A percentile compares a stretch with the other conserved stretches of the same genome.
phyloP scores from a whole-genome alignment of 768 basidiomycete species.

The Kwoniella bestiolae region DNA sequence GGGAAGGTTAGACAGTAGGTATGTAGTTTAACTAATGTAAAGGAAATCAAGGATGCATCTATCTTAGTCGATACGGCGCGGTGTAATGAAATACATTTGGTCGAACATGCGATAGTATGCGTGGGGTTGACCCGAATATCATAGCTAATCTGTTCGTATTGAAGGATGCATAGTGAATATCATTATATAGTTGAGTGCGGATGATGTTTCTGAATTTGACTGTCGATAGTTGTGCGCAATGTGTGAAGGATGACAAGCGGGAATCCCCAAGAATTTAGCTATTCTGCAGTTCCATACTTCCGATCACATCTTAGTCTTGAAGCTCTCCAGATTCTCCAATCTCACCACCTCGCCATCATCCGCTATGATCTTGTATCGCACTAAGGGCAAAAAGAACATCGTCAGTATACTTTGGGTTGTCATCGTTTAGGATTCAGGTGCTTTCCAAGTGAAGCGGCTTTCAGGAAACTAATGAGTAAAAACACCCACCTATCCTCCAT shows the following conservation, averaged over 20 bases:
- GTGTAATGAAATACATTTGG: too few species aligned
- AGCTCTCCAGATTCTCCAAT: conserved; percentile 36
- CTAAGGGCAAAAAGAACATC: conserved; percentile 26
- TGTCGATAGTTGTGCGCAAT: too few species aligned
- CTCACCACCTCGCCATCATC: conserved; percentile 49
- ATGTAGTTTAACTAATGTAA: neutral
- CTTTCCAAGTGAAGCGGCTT: too few species aligned
- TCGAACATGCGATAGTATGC: too few species aligned
- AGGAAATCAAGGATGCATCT: conserved; percentile 6
- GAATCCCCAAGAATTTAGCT: neutral
- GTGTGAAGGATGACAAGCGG: neutral
- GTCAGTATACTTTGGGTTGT: too few species aligned
- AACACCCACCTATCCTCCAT: conserved; percentile 51
- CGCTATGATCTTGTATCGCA: conserved; percentile 55
- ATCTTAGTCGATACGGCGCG: too few species aligned
- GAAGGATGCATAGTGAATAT: neutral
- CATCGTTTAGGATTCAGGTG: too few species aligned
- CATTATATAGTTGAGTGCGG: neutral
- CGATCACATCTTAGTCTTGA: conserved; percentile 6
- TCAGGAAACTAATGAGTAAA: too few species aligned
- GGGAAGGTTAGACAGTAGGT: conserved; percentile 22
- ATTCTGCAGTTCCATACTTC: neutral
- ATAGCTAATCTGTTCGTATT: too few species aligned
- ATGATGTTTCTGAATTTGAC: too few species aligned
- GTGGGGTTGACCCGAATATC: too few species aligned